Evolutionary conservation across 1,139 yeast genomes (phyloP), one percentile per base, ranked within the genome.

Genomic region (Yamadazyma diospyri): DNA sequence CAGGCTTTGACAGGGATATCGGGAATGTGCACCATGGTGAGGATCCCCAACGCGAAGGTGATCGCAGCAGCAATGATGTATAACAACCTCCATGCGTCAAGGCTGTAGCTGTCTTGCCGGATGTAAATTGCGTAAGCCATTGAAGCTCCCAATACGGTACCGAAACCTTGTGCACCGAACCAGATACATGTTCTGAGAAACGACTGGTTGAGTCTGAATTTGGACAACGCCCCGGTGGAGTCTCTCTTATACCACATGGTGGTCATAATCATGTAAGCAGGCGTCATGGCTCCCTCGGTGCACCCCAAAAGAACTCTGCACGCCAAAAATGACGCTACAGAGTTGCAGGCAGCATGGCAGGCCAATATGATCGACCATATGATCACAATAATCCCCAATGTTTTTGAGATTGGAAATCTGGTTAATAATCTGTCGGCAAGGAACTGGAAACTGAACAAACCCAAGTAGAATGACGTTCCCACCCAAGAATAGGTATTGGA

Each of bases 401-500:
- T 63, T 44, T 72, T 76, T 2, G 76, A 77, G 16, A 77, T 59
- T 2, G 81, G 81, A 35, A 60, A 67, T 38, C 61, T 63, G 48
- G 76, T 76, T 27, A 78, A 53, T 17, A 76, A 47, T 43, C 61
- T 67, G 35, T 71, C 65, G 16, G 71, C 72, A 24, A 81, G 80
- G 38, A 70, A 61, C 32, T 76, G 76, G 41, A 71, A 73, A 27
- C 72, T 56, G 37, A 72, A 43, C 41, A 69, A 71, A 8, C 77
- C 78, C 37, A 70, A 61, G 41, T 72, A 71, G 50, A 80, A 78
- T 21, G 76, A 66, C 1, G 84, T 75, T 12, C 78, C 73, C 32
- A 75, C 55, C 72, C 83, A 76, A 12, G 61, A 49, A 38, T 55
- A 56, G 18, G 47, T 38, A 27, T 55, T 42, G 12, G 54, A 54